phyloP scores from a whole-genome alignment of 768 basidiomycete genomes.

The Neoboletus subvelutipes region DNA sequence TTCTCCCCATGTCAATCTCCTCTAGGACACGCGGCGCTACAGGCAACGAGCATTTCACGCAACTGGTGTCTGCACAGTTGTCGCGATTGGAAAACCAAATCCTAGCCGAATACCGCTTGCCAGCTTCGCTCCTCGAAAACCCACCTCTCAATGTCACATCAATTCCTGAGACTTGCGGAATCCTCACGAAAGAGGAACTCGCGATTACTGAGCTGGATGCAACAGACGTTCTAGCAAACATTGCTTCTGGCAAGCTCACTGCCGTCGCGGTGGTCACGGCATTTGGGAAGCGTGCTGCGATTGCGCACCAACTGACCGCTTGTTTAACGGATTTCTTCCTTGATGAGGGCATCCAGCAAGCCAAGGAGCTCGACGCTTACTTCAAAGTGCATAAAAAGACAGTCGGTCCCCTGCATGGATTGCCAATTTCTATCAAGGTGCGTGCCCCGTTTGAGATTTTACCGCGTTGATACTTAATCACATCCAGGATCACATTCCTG shows the following conservation, averaged over 20 bases:
- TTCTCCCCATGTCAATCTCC: conserved; percentile 16
- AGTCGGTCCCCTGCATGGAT: conserved; percentile 44
- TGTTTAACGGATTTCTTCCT: conserved; percentile 47
- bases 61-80: conserved; percentile 16
- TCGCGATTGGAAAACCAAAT: conserved; percentile 25
- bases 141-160: conserved; percentile 33
- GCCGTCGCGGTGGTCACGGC: conserved; percentile 43
- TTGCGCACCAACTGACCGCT: conserved; percentile 47
- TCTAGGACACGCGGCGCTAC: conserved; percentile 22
- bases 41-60: conserved; percentile 21
- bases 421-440: conserved; percentile 43
- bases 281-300: conserved; percentile 49
- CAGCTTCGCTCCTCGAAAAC: conserved; percentile 16
- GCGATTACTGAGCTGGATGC: conserved; percentile 38
- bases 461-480: not conserved
- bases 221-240: conserved; percentile 30
- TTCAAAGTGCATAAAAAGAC: conserved; percentile 37
- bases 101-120: conserved; percentile 18
- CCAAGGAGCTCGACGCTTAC: conserved; percentile 42
- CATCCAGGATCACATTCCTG: conserved; percentile 38
- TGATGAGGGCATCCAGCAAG: conserved; percentile 40
- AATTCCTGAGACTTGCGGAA: conserved; percentile 34
- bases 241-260: conserved; percentile 32
- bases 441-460: not conserved
- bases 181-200: conserved; percentile 33